Conservation (phyloP, 768 basidiomycete genomes). For the Boletus huronensis region DNA sequence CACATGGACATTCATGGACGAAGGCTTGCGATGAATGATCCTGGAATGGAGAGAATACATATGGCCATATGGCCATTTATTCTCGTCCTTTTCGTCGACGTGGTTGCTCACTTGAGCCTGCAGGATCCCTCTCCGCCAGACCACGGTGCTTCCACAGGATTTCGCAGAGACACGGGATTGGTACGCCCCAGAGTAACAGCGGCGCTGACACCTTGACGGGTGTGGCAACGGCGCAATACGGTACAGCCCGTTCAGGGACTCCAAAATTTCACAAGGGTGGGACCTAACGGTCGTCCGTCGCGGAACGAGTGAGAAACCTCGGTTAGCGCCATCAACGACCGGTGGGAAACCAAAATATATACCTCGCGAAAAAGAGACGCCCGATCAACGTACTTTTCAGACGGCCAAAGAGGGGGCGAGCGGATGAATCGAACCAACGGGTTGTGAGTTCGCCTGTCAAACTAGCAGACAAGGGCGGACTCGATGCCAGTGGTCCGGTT, state of each 20-base stretch:
- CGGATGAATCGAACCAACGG: neutral
- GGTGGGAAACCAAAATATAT: neutral
- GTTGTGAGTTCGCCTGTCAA: neutral
- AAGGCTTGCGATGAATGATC: neutral
- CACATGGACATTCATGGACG: neutral
- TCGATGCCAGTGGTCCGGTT: neutral
- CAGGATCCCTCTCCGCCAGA: neutral
- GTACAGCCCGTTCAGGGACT: neutral
- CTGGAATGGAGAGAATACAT: constrained; percentile 1
- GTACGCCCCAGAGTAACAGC: neutral
- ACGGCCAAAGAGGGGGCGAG: no score
- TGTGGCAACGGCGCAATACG: neutral
- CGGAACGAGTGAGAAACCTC: neutral
- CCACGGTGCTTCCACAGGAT: no score
- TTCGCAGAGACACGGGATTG: neutral
- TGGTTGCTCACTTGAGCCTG: neutral
- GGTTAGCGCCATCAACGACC: neutral
- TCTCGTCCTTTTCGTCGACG: neutral
- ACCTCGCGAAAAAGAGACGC: neutral
- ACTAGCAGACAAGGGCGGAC: neutral
- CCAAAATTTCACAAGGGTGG: neutral
- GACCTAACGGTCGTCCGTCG: neutral
- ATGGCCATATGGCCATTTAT: neutral
- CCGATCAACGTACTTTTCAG: neutral
- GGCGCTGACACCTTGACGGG: neutral